Base-by-base conservation (phyloP, 495 filamentous ascomycete species). In the Monascus purpureus region DNA sequence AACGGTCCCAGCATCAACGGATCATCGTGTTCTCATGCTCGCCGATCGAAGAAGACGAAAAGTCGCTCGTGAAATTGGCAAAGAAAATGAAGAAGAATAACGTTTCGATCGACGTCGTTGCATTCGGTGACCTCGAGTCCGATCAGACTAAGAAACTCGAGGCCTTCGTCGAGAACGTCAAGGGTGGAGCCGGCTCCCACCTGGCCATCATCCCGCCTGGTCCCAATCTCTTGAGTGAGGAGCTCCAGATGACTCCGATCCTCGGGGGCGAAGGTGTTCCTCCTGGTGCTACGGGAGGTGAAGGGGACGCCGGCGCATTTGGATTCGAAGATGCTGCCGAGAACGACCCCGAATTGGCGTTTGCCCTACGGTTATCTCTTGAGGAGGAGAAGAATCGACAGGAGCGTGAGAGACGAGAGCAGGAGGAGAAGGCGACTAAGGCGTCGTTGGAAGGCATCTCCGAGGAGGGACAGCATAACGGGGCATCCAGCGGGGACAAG, bases 81-180 rank as follows among this genome's bases (percentile, higher is more conserved):
- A 92, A 83, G 63, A 87, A 88, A 62, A 94, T 96, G 87, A 96
- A 94, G 77, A 97, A 97, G 68, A 76, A 72, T 52, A 82, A 77
- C 47, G 78, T 92, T 35, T 80, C 74, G 32, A 82, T 97, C 46
- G 90, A 97, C 47, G 83, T 97, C 45, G 70, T 97, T 40, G 72
- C 84, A 25, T 96, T 97, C 46, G 90, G 90, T 31, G 90, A 97
- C 40, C 67, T 94, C 17, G 78, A 85, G 33, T 80, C 86, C 41
- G 86, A 93, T 30, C 86, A 80, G 35, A 85, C 79, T 28, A 77
- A 85, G 51, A 97, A 96, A 63, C 72, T 96, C 28, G 74, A 85
- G 49, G 79, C 82, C 13, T 96, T 97, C 63, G 80, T 93, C 54
- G 80, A 86, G 39, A 77, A 78, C 42, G 82, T 95, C 53, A 92